phyloP scores from a whole-genome alignment of 352 stramenopile genomes.

The Globisporangium irregulare region DNA sequence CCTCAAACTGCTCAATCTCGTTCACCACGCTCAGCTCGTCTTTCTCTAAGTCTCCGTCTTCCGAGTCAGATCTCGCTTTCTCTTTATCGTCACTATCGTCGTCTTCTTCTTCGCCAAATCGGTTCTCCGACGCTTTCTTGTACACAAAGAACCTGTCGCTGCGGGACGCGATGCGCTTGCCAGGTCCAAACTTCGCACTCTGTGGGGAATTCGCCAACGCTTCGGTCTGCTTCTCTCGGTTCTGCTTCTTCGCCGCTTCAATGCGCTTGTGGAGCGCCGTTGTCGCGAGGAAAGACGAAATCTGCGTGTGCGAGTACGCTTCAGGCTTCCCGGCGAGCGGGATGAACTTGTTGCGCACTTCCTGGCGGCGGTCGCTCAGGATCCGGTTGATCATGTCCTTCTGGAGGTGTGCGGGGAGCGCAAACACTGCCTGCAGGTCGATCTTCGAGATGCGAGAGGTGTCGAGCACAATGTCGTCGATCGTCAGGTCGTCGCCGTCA shows the following conservation, averaged over 20 bases:
- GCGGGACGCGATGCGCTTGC: constrained; percentile 79
- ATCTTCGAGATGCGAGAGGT: constrained; percentile 61
- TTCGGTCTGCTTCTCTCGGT: constrained; percentile 29
- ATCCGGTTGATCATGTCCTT: constrained; percentile 93
- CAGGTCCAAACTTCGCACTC: constrained; percentile 25
- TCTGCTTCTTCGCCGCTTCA: constrained; percentile 56
- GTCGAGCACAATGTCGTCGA: constrained; percentile 64
- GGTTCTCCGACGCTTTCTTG: constrained; percentile 29
- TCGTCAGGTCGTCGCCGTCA: constrained; percentile 39
- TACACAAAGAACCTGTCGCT: constrained; percentile 77
- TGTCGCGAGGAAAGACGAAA: constrained; percentile 94
- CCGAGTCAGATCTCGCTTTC: neutral
- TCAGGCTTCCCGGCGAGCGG: constrained; percentile 92
- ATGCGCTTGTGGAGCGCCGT: constrained; percentile 89
- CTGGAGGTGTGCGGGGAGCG: constrained; percentile 84
- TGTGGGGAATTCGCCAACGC: constrained; percentile 17
- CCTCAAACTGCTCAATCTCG: constrained; percentile 13
- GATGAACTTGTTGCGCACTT: constrained; percentile 95
- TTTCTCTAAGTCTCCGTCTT: neutral
- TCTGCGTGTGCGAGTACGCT: constrained; percentile 94
- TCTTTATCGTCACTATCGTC: constrained; percentile 17
- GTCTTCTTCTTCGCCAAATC: neutral
- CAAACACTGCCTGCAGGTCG: constrained; percentile 86
- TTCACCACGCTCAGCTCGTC: constrained; percentile 4
- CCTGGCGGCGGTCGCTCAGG: constrained; percentile 79